Evolutionary conservation across 768 basidiomycete species (phyloP), one percentile per base, ranked within the genome.

Genomic region (Sporobolomyces roseus): DNA sequence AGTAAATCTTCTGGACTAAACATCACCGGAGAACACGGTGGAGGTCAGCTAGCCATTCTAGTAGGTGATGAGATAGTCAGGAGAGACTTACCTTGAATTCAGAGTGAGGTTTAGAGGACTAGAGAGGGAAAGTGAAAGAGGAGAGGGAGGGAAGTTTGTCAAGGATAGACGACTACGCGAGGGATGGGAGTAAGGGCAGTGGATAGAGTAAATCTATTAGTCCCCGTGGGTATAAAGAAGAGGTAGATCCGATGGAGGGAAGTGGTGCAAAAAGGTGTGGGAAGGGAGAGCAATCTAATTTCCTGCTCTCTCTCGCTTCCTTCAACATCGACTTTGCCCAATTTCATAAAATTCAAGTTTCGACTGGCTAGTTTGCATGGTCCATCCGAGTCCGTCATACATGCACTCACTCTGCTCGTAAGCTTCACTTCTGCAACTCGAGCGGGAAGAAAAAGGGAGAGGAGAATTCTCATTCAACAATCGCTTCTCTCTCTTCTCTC

Each of bases 341-440:
- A n/a, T n/a, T n/a, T n/a, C n/a, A n/a, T 21, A 54, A 33, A 10
- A 56, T 56, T 56, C 54, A 9, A 16, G 23, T 56, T 41, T 56
- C 36, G 54, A 56, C 54, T 41, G 54, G 21, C 35, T 4, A n/a
- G 19, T 17, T 16, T 35, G 33, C 9, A 41, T 41, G 38, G 10
- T 41, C 38, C 38, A 41, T 17, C 17, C 38, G 9, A 9, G 38
- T 41, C 38, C 21, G 51, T 29, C 25, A 32, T 4, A 6, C 51
- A n/a, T n/a, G n/a, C n/a, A n/a, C n/a, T n/a, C n/a, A n/a, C n/a
- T n/a, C n/a, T n/a, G n/a, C n/a, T n/a, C n/a, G n/a, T n/a, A n/a
- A n/a, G n/a, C n/a, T n/a, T n/a, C n/a, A n/a, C n/a, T n/a, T n/a
- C n/a, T n/a, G n/a, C n/a, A n/a, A n/a, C n/a, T n/a, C n/a, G n/a